These are phyloP conservation scores for Leucaena leucocephala DNA, from an alignment of 306 rosid species.

Conservation along the genomic window DNA sequence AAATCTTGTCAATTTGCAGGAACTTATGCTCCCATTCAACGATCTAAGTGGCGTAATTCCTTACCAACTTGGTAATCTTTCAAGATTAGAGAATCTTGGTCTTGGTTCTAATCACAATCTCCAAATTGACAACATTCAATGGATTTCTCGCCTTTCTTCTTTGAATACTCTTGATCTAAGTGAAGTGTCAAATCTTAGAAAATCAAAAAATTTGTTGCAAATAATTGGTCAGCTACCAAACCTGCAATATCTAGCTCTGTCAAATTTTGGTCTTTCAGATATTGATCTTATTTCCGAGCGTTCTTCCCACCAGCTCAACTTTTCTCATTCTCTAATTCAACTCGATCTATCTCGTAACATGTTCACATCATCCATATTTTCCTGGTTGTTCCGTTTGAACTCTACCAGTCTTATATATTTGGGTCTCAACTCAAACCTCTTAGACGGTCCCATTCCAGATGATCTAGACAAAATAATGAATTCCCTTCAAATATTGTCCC, in stretches of 20 bases:
- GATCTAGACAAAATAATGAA: neutral
- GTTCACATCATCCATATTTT: neutral
- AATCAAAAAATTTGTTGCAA: neutral
- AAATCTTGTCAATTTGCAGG: neutral
- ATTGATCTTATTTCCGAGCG: neutral
- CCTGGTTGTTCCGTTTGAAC: neutral
- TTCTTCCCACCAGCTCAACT: neutral
- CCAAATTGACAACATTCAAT: neutral
- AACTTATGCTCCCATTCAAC: neutral
- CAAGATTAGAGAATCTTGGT: neutral
- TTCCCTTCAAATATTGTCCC: neutral
- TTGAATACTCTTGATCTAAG: neutral
- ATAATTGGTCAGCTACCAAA: neutral
- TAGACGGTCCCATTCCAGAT: neutral
- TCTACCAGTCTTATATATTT: neutral
- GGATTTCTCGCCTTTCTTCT: neutral
- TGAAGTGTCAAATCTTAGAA: neutral
- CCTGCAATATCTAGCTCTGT: neutral
- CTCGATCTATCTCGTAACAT: neutral
- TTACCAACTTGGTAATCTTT: neutral
- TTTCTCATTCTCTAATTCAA: neutral
- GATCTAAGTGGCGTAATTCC: neutral
- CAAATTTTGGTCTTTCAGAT: neutral
- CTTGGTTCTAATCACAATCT: neutral
- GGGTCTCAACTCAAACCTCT: neutral